Evolutionary conservation across 176 grass and related monocot species (phyloP).

Genomic region (Eragrostis curvula): DNA sequence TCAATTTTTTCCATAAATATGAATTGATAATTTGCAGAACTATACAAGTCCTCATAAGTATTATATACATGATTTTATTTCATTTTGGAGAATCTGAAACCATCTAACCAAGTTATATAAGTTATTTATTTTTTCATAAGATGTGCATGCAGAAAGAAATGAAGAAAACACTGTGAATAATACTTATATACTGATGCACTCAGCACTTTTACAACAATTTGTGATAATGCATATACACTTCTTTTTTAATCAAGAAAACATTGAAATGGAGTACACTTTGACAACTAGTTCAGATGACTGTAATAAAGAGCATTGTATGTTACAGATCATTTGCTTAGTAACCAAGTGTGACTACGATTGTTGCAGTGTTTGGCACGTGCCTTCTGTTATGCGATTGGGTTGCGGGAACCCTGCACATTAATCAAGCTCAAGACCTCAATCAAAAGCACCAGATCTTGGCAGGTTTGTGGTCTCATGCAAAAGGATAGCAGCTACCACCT

Average conservation of each 20-base stretch:
- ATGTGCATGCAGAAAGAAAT: not conserved
- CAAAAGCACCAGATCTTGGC: conserved; percentile 3
- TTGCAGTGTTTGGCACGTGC: not conserved
- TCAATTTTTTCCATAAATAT: not conserved
- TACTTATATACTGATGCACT: too few species aligned
- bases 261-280: too few species aligned
- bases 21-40: not conserved
- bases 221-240: too few species aligned
- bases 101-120: not conserved
- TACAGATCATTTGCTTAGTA: not conserved
- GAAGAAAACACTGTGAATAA: too few species aligned
- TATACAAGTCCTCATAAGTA: not conserved
- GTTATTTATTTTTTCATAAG: not conserved
- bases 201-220: too few species aligned
- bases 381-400: conserved; percentile 7
- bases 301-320: too few species aligned
- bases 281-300: not conserved
- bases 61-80: not conserved
- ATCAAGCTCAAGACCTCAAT: conserved; percentile 23
- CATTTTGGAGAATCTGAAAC: not conserved
- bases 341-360: not conserved
- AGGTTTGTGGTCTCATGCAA: not conserved
- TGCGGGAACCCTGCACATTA: not conserved
- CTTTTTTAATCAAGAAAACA: too few species aligned
- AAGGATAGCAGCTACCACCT: not conserved